phyloP scores from a whole-genome alignment of 1,284 basidiomycete genomes.

The Apiotrichum gracile region DNA sequence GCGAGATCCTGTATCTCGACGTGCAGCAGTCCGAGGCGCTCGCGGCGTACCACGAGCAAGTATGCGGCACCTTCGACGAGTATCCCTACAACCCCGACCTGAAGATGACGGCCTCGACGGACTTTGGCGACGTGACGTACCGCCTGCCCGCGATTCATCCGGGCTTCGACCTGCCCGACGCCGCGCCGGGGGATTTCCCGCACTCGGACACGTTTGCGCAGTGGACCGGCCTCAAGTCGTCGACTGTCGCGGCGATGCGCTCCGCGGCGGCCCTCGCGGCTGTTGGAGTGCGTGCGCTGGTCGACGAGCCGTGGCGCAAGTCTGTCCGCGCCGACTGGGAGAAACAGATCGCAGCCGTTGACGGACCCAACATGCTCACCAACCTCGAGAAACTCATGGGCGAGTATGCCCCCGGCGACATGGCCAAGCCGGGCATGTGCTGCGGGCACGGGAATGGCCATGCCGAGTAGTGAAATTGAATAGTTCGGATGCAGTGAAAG shows the following conservation, averaged over 20 bases:
- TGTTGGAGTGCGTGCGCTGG: background rate
- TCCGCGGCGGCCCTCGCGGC: slow-evolving; percentile 3
- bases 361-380: background rate
- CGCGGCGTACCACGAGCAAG: slow-evolving; percentile 15
- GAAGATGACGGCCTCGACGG: background rate
- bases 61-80: background rate
- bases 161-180: slow-evolving; percentile 5
- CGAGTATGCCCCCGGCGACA: background rate
- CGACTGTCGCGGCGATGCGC: background rate
- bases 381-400: background rate
- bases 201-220: slow-evolving; percentile 10
- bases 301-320: background rate
- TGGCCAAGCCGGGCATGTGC: background rate
- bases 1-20: slow-evolving; percentile 36
- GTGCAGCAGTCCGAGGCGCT: slow-evolving; percentile 28
- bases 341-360: slow-evolving; percentile 1
- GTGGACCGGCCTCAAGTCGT: background rate
- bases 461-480: too few species aligned
- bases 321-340: background rate
- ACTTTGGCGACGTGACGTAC: slow-evolving; percentile 6
- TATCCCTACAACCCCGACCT: background rate
- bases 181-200: background rate
- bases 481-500: too few species aligned
- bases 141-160: slow-evolving; percentile 5
- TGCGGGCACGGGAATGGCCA: background rate